Base-by-base conservation (phyloP, 2,329 filamentous ascomycete species). In the Trichophyton mentagrophytes region DNA sequence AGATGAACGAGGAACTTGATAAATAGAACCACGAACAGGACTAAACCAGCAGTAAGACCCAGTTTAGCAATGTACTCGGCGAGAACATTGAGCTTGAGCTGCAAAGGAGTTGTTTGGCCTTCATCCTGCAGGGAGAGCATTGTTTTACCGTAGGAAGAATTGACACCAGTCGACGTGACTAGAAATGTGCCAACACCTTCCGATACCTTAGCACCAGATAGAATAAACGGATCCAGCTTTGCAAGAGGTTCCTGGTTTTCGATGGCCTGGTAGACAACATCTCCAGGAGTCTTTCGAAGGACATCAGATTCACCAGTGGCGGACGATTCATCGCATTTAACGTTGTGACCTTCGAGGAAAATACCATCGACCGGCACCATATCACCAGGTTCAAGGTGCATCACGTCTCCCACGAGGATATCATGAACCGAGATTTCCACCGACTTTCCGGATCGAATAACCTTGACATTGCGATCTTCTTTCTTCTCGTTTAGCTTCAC, bases 1-100 rank as follows among this genome's bases (percentile, higher is more conserved):
- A 65, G 30, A 56, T 60, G 47, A 11, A 60, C 64, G 17, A 88
- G 72, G 69, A 90, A 92, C 67, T 89, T 87, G 77, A 91, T 90
- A 67, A 91, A 83, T 6, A 90, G 77, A 5, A 90, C 86, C 57
- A 90, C 76, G 69, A 92, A 92, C n/a, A 92, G 78, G 8, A 91
- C 73, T 15, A 89, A 74, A 60, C 87, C 88, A 55, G 88, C 85
- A 63, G 82, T 82, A 65, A 85, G 83, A 73, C 85, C 85, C 47
- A 88, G 79, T 69, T 88, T 88, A n/a, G 85, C 85, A 66, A 92
- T 90, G 68, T 90, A 87, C 67, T 89, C 88, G 5, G 88, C 89
- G 17, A 92, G 78, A 3, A 84, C 79, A 65, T 90, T 90, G 62
- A 92, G 77, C 72, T 90, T 91, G 2, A 82, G 85, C 71, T 92